These are phyloP conservation scores for Daedaleopsis nitida DNA, from an alignment of 768 basidiomycete genomes.

Conservation along the genomic window DNA sequence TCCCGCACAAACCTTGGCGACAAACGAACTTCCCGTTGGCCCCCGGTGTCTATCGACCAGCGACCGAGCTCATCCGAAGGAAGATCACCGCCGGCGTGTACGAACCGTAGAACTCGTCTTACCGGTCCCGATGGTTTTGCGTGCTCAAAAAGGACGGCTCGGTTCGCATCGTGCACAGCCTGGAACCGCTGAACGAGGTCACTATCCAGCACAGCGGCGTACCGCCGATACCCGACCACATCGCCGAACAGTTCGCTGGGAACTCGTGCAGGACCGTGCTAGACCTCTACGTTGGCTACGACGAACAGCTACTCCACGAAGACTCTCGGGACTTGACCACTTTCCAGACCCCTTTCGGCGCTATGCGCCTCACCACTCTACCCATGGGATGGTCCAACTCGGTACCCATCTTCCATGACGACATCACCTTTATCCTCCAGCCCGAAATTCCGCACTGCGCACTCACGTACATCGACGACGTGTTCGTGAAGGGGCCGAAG, in stretches of 20 bases:
- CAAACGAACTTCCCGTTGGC: slow-evolving; percentile 32
- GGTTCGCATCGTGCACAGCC: slow-evolving; percentile 25
- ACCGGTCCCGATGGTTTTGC: slow-evolving; percentile 43
- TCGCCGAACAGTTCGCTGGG: slow-evolving; percentile 22
- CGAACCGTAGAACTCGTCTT: slow-evolving; percentile 40
- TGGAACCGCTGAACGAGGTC: slow-evolving; percentile 28
- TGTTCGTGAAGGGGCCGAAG: slow-evolving; percentile 35
- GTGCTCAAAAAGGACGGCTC: slow-evolving; percentile 32
- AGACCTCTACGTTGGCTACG: slow-evolving; percentile 36
- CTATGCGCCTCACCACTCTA: slow-evolving; percentile 31
- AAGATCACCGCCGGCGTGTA: slow-evolving; percentile 44
- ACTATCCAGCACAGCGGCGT: slow-evolving; percentile 21
- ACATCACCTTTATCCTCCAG: slow-evolving; percentile 28
- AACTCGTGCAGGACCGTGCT: slow-evolving; percentile 24
- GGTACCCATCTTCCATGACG: slow-evolving; percentile 41
- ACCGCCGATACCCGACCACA: slow-evolving; percentile 17
- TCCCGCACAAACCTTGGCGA: slow-evolving; percentile 23
- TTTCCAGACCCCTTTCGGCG: slow-evolving; percentile 42
- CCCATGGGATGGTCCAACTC: slow-evolving; percentile 48
- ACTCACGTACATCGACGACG: slow-evolving; percentile 42
- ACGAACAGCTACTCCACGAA: slow-evolving; percentile 33
- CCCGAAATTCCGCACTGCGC: slow-evolving; percentile 41
- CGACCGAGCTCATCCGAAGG: slow-evolving; percentile 32
- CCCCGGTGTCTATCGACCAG: slow-evolving; percentile 28
- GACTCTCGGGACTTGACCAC: slow-evolving; percentile 41